Percentiles rank a stretch among this genome's conserved stretches.
Conservation (phyloP, 2,329 filamentous ascomycete species). For the Colletotrichum tabaci region DNA sequence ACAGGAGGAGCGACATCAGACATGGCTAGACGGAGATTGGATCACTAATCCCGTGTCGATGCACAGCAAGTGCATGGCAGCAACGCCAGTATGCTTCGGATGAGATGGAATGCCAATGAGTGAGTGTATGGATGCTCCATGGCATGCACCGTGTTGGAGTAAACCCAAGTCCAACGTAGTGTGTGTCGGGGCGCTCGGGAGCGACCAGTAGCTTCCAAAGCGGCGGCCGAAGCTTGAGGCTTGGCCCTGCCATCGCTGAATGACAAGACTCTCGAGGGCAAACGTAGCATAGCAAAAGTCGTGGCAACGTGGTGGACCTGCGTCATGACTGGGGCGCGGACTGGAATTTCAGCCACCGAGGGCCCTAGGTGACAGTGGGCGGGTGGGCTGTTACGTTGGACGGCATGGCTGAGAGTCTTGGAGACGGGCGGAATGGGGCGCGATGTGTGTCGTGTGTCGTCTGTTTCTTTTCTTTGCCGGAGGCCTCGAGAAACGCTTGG, state of each 20-base stretch:
- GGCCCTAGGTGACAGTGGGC: slow-evolving; percentile 3
- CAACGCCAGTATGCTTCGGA: slow-evolving; percentile 9
- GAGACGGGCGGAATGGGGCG: slow-evolving; percentile 11
- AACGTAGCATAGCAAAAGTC: background rate
- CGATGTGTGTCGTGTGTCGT: background rate
- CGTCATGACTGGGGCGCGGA: slow-evolving; percentile 19
- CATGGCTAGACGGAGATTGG: background rate
- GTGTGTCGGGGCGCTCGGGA: slow-evolving; percentile 32
- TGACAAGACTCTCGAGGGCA: background rate
- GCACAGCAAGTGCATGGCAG: background rate
- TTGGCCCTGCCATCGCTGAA: slow-evolving; percentile 23
- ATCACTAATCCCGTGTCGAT: background rate
- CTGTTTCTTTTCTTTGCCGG: slow-evolving; percentile 13
- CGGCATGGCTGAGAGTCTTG: slow-evolving; percentile 24
- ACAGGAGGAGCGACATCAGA: background rate
- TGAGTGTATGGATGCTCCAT: slow-evolving; percentile 10
- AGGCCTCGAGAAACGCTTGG: slow-evolving; percentile 41
- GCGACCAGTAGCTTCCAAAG: slow-evolving; percentile 18
- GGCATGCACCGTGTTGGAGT: background rate
- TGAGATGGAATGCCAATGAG: slow-evolving; percentile 3
- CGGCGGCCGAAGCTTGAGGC: slow-evolving; percentile 31
- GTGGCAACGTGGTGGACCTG: slow-evolving; percentile 25
- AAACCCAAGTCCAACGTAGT: slow-evolving; percentile 5
- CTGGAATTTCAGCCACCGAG: slow-evolving; percentile 21
- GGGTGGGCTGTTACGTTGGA: slow-evolving; percentile 16